Conservation (phyloP, 139 green algal genomes). For the Eudorina sp. region DNA sequence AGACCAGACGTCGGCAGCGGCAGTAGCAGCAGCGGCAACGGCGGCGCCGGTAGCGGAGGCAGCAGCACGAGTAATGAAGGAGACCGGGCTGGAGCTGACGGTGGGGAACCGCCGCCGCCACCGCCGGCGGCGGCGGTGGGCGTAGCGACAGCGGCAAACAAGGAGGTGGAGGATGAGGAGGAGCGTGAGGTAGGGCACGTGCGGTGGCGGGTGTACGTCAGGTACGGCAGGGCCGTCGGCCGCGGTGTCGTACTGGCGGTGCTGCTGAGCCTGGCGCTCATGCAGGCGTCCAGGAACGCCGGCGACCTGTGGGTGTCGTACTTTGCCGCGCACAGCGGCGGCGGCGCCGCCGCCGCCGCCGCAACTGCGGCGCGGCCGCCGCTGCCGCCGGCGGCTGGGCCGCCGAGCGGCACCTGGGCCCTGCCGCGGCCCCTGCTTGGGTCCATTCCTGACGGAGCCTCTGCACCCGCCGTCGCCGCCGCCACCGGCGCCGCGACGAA, state of each 20-base stretch:
- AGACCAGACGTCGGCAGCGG: too few species aligned
- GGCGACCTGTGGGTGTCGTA: conserved; percentile 84
- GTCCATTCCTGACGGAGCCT: too few species aligned
- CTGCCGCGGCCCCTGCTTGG: background rate
- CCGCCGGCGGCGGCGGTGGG: background rate
- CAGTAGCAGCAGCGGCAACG: conserved; percentile 1
- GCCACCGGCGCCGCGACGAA: too few species aligned
- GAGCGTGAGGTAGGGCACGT: conserved; percentile 69
- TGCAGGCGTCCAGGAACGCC: conserved; percentile 85
- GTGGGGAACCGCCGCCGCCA: background rate
- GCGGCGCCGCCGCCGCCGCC: background rate
- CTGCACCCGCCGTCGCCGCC: too few species aligned
- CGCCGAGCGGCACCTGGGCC: background rate
- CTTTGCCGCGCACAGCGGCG: conserved; percentile 68
- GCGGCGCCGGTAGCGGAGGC: background rate
- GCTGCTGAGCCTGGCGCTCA: conserved; percentile 73
- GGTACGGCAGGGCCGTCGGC: conserved; percentile 69
- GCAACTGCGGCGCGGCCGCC: background rate
- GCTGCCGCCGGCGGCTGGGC: background rate
- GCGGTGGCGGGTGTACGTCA: conserved; percentile 64
- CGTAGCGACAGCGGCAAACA: background rate
- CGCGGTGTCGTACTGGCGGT: conserved; percentile 57
- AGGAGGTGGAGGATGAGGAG: conserved; percentile 59
- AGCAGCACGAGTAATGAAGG: background rate
- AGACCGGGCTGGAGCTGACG: background rate